Percentiles rank a stretch among this genome's conserved stretches.
Conservation (phyloP, 164 flowering plant species). For the Amborella trichopoda region DNA sequence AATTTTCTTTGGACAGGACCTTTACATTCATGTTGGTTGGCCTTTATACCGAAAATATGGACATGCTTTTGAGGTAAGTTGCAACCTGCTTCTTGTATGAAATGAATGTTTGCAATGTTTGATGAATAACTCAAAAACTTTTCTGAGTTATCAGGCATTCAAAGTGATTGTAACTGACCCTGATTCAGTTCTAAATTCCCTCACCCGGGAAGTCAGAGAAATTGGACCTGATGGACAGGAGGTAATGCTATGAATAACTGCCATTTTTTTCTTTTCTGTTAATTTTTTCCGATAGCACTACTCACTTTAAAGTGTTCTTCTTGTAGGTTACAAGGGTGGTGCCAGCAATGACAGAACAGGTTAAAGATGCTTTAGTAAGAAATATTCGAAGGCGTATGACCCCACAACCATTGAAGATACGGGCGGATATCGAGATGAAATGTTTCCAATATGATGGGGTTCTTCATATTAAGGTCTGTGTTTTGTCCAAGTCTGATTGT, state of each 20-base stretch:
- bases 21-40: slow-evolving; percentile 89
- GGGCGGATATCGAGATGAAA: slow-evolving; percentile 93
- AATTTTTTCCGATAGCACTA: neutral
- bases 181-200: slow-evolving; percentile 59
- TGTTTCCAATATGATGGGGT: slow-evolving; percentile 98
- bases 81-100: neutral
- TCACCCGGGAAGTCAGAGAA: slow-evolving; percentile 87
- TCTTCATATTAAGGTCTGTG: slow-evolving; percentile 81
- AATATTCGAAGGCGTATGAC: slow-evolving; percentile 94
- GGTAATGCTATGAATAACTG: slow-evolving; percentile 23
- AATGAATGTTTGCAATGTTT: neutral
- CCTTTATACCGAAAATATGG: slow-evolving; percentile 87
- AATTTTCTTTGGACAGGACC: slow-evolving; percentile 38
- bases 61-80: slow-evolving; percentile 88
- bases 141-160: slow-evolving; percentile 50
- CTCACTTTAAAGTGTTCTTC: neutral
- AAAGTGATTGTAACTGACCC: slow-evolving; percentile 77
- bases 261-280: neutral
- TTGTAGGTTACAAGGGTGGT: slow-evolving; percentile 65
- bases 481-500: too few species aligned
- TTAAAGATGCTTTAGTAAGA: slow-evolving; percentile 74
- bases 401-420: slow-evolving; percentile 86
- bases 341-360: slow-evolving; percentile 82
- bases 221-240: slow-evolving; percentile 83
- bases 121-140: neutral